A percentile compares a stretch with the other conserved stretches of the same genome.
phyloP scores from a whole-genome alignment of 768 basidiomycete species.

The Lactarius indigo region DNA sequence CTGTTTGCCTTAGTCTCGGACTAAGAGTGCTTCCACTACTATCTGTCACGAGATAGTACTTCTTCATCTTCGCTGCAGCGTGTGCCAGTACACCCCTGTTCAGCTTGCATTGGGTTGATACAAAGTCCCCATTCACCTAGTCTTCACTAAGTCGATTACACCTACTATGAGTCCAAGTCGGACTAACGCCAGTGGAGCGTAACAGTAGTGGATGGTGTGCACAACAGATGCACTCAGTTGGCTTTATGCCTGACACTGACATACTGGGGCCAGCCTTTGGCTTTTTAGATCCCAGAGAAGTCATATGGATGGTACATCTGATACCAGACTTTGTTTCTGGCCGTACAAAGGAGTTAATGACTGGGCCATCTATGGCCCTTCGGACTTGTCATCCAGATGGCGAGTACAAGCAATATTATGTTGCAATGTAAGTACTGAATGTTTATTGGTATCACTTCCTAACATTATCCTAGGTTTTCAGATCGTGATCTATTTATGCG shows the following conservation, averaged over 20 bases:
- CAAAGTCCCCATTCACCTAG: no score
- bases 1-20: no score
- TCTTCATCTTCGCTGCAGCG: no score
- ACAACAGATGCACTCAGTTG: conserved; percentile 26
- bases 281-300: conserved; percentile 31
- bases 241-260: conserved; percentile 23
- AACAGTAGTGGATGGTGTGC: conserved; percentile 10
- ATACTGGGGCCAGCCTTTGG: conserved; percentile 28
- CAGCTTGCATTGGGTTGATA: no score
- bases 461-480: conserved; percentile 26
- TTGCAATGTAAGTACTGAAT: conserved; percentile 27
- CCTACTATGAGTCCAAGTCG: no score
- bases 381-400: background rate
- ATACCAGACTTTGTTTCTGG: conserved; percentile 31
- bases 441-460: no score
- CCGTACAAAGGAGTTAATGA: background rate
- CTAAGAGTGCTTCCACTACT: no score
- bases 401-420: conserved; percentile 28
- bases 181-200: no score
- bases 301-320: conserved; percentile 31
- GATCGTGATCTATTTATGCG: conserved; percentile 32
- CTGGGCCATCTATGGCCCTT: background rate
- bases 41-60: no score
- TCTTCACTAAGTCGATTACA: no score
- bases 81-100: no score